Evolutionary conservation across 768 basidiomycete genomes (phyloP).

Genomic region (Dacryopinax spathularia): DNA sequence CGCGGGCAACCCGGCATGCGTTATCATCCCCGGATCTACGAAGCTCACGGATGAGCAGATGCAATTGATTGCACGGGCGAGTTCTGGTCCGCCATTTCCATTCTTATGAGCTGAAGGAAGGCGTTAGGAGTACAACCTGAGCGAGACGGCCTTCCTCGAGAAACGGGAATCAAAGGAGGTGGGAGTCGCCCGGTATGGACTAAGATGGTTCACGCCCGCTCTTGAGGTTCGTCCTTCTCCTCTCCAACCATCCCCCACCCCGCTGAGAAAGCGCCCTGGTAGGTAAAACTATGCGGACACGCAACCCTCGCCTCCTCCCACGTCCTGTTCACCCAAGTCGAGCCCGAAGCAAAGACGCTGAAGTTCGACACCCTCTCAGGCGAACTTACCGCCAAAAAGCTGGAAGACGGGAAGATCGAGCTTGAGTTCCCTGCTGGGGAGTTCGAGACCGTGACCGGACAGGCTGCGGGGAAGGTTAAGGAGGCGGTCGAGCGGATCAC

Average conservation of each 20-base stretch:
- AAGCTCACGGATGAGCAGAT: neutral
- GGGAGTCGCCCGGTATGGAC: conserved; percentile 10
- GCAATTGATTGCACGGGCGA: neutral
- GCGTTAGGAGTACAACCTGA: neutral
- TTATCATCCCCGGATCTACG: neutral
- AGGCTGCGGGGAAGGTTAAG: neutral
- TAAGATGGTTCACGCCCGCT: conserved; percentile 22
- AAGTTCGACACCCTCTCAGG: conserved; percentile 16
- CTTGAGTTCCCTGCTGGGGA: conserved; percentile 19
- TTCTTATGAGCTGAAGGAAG: neutral
- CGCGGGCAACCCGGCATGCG: neutral
- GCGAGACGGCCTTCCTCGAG: neutral
- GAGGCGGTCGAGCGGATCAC: neutral
- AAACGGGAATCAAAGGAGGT: neutral
- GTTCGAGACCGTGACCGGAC: neutral
- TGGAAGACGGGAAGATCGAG: conserved; percentile 12
- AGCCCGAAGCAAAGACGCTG: conserved; percentile 9
- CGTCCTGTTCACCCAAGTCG: conserved; percentile 15
- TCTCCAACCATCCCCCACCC: neutral
- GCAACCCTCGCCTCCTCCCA: conserved; percentile 23
- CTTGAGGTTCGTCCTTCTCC: conserved; percentile 11
- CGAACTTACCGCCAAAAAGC: conserved; percentile 11
- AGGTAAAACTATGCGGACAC: conserved; percentile 21
- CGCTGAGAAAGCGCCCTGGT: neutral
- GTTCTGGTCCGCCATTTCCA: neutral